Base-by-base conservation (phyloP, 2,329 filamentous ascomycete species). In the Diaporthe citri region DNA sequence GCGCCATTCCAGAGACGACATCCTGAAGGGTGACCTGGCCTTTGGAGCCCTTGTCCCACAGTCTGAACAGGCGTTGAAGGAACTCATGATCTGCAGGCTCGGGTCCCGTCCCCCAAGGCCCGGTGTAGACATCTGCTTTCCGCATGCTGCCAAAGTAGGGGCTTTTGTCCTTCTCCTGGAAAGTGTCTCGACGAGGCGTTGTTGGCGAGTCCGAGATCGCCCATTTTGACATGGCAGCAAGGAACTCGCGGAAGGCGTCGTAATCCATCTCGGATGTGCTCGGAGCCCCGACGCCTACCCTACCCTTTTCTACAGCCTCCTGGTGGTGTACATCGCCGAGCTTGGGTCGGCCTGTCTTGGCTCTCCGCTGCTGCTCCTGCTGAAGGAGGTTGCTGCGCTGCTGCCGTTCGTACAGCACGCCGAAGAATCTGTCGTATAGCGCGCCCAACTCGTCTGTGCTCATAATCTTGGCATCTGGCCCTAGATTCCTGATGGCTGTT, bases 261-360 rank as follows among this genome's bases (percentile, higher is more conserved):
- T 98, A 99, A 83, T 98, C 96, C 97, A 99, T 99, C 78, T 96
- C 89, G 39, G 93, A 97, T 20, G 95, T 95, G 83, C 95, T 98
- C 9, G 95, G 93, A 10, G 75, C 75, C 0, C 96, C 96, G 1
- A 98, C 88, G 0, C 95, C 96, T 25, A 98, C 95, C 71, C 96
- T 91, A 1, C 95, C 96, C 81, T 94, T 94, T 82, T 98, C 95
- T 15, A 94, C 90, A 75, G 89, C 89, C 41, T 90, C 85, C 73
- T 84, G 84, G 64, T 82, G 86, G 46, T 82, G 82, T 25, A 82
- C 83, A 46, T 80, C 80, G 7, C 78, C 75, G 22, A 80, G 73
- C 64, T 78, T 79, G 41, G 76, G 85, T 76, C 86, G 87, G 76
- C 90, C 93, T 62, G 89, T 90, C 81, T 93, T 94, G 72, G 89